phyloP scores from a whole-genome alignment of 371 early-diverging fungal species.

The Zychaea mexicana region DNA sequence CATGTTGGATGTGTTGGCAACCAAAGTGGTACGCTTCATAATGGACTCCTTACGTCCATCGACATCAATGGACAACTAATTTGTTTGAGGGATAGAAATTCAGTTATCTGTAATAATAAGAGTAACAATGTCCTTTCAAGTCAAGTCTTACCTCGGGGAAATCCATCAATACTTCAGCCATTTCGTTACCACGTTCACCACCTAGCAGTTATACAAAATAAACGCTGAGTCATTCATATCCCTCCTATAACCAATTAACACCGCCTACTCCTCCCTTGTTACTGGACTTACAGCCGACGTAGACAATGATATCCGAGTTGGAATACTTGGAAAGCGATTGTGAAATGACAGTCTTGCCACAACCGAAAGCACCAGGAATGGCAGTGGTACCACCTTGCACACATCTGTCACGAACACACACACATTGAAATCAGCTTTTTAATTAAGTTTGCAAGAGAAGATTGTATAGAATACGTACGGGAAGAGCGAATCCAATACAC shows the following conservation, averaged over 20 bases:
- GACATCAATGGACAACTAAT: constrained; percentile 81
- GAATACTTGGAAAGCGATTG: constrained; percentile 99
- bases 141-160: constrained; percentile 85
- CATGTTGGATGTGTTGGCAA: constrained; percentile 99
- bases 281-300: constrained; percentile 85
- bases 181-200: constrained; percentile 99
- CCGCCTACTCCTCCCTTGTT: not conserved
- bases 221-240: not conserved
- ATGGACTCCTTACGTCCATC: constrained; percentile 96
- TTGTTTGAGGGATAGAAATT: constrained; percentile 17
- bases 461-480: constrained; percentile 66
- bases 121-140: not conserved
- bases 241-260: not conserved
- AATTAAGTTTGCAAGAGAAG: no score
- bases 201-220: constrained; percentile 29
- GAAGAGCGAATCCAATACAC: constrained; percentile 99
- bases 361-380: constrained; percentile 99
- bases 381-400: constrained; percentile 99
- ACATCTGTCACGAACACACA: constrained; percentile 55
- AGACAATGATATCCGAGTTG: constrained; percentile 99
- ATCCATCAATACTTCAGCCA: constrained; percentile 99
- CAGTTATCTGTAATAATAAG: not conserved
- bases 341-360: constrained; percentile 99
- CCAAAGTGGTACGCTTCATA: constrained; percentile 99
- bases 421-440: no score